Percentiles rank a stretch among this genome's conserved stretches.
Evolutionary conservation across 2,329 filamentous ascomycete genomes (phyloP).

Genomic region (Colletotrichum phormii): DNA sequence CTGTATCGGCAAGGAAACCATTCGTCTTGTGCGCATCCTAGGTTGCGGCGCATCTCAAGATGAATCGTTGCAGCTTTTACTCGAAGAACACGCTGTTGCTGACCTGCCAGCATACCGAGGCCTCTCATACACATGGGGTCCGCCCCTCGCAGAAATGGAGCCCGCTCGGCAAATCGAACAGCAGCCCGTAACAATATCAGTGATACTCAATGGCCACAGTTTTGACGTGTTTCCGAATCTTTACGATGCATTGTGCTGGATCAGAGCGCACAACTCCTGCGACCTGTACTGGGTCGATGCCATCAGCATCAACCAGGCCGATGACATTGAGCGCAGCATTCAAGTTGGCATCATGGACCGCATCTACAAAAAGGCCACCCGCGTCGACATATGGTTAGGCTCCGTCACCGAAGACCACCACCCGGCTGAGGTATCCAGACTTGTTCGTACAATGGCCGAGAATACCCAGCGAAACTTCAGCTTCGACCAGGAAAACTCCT

Average conservation of each 20-base stretch:
- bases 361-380: conserved; percentile 34
- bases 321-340: conserved; percentile 20
- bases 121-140: conserved; percentile 29
- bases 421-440: conserved; percentile 6
- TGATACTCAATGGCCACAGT: neutral
- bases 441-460: conserved; percentile 15
- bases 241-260: conserved; percentile 19
- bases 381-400: conserved; percentile 37
- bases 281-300: conserved; percentile 36
- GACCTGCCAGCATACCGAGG: conserved; percentile 14
- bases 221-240: conserved; percentile 14
- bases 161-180: neutral
- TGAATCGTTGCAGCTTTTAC: neutral
- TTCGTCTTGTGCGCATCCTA: conserved; percentile 20
- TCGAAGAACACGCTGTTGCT: conserved; percentile 18
- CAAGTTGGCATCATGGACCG: conserved; percentile 38
- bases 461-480: neutral
- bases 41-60: neutral
- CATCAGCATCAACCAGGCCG: conserved; percentile 36
- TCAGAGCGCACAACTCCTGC: conserved; percentile 2
- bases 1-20: conserved; percentile 4
- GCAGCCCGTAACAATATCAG: neutral
- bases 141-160: neutral
- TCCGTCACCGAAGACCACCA: conserved; percentile 8
- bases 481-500: neutral